Evolutionary conservation across 805 yeast species (phyloP), one percentile per base, ranked within the genome.

Genomic region (Yamadazyma akitaensis): DNA sequence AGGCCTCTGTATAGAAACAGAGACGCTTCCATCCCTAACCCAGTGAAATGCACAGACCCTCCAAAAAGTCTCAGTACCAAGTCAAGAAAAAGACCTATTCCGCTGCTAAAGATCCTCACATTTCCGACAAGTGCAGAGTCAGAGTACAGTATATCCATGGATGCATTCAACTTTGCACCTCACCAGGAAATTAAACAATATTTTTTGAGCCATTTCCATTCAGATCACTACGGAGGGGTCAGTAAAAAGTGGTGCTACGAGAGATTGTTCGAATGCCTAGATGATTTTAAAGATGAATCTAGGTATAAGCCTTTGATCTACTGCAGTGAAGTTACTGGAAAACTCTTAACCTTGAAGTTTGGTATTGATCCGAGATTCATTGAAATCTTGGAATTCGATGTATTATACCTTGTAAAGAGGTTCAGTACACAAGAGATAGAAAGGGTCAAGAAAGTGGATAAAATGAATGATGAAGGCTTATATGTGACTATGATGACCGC

Each of bases 151-250:
- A 77, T 83, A 0, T 57, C 74, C 2, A 88, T 85, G 21, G 94
- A 85, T 65, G 90, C 90, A 0, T 80, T 85, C 63, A 67, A 75
- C 57, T 80, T 64, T 53, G 68, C 72, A 8, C 71, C 76, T 0
- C 71, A 77, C 50, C 68, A 67, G 0, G 60, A 64, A 1, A 76
- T 85, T 5, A 50, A 63, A 2, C 70, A 73, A 37, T 86, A 85
- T 62, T 79, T 85, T 51, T 64, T 87, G 21, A 77, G 89, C 0
- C 99, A 94, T 67, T 92, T 87, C 68, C 99, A 94, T 63, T 72
- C 96, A 0, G 99, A 94, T 61, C 99, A 94, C 61, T 94, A 94
- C 59, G 89, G 88, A 3, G 98, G 99, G 0, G 65, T 94, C 13
- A 67, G 82, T 2, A 86, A 85, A 56, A 71, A 75, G 18, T 94